A percentile compares a stretch with the other conserved stretches of the same genome.
phyloP scores from a whole-genome alignment of 768 basidiomycete genomes.

The Lactarius quietus region DNA sequence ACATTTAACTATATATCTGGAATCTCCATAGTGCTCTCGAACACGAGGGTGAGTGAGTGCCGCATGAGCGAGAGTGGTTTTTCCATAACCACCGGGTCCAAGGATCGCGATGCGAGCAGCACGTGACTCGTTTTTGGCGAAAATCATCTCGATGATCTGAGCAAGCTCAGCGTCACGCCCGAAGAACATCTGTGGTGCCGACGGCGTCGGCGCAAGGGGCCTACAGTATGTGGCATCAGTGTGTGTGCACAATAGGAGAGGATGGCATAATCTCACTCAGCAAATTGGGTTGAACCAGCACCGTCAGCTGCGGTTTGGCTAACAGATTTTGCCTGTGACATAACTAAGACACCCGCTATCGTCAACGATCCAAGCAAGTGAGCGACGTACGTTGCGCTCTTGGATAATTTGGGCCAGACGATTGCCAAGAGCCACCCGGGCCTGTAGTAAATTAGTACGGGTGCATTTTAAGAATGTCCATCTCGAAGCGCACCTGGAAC shows the following conservation, averaged over 20 bases:
- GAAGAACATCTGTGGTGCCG: background rate
- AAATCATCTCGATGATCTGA: background rate
- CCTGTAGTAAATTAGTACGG: background rate
- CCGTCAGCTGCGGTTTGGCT: background rate
- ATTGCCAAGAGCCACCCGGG: background rate
- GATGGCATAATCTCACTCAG: background rate
- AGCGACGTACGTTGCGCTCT: background rate
- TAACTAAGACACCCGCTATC: background rate
- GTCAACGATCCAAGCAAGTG: background rate
- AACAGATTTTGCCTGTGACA: background rate
- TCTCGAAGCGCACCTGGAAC: background rate
- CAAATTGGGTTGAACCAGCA: background rate
- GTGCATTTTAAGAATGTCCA: background rate
- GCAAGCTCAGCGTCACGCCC: background rate
- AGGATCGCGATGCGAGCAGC: background rate
- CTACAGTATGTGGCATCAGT: background rate
- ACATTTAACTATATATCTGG: conserved; percentile 36
- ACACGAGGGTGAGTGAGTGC: background rate
- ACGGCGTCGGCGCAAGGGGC: background rate
- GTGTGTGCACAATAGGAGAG: background rate
- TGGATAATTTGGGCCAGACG: background rate
- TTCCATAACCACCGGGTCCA: background rate
- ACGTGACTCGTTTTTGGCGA: background rate
- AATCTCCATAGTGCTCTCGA: background rate
- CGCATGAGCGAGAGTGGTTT: background rate